Percentiles rank a stretch among this genome's conserved stretches.
These are phyloP conservation scores for Penicillium malachiteum DNA, from an alignment of 495 filamentous ascomycete genomes.

Conservation along the genomic window DNA sequence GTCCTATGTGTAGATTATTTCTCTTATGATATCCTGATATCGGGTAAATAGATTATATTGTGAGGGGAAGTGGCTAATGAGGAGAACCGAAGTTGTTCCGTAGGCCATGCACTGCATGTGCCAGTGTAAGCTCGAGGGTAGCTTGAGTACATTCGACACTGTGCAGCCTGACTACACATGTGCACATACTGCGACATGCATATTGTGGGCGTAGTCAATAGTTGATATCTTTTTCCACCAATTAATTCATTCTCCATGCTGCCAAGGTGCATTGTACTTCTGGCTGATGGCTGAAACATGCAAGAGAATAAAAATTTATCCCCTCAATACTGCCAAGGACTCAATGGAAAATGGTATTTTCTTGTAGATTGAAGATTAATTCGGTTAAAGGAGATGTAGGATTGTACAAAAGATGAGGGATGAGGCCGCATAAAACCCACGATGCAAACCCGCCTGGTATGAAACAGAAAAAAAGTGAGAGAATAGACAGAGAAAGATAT, in stretches of 20 bases:
- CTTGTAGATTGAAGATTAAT: background rate
- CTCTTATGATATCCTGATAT: background rate
- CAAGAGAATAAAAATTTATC: background rate
- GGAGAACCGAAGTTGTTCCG: background rate
- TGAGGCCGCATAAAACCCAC: background rate
- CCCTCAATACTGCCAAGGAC: too few species aligned
- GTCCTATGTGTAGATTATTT: too few species aligned
- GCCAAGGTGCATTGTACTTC: background rate
- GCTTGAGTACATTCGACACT: too few species aligned
- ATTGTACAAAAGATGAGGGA: slow-evolving; percentile 13
- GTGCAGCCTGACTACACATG: too few species aligned
- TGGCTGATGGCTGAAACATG: background rate
- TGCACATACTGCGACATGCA: background rate
- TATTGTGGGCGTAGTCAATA: background rate
- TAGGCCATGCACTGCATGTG: too few species aligned
- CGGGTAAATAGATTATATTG: background rate
- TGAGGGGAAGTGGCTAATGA: background rate
- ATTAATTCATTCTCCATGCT: slow-evolving; percentile 4
- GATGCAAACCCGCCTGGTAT: background rate
- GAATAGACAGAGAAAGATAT: slow-evolving; percentile 9
- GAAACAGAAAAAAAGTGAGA: background rate
- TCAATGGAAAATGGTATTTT: background rate
- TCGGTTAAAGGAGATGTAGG: background rate
- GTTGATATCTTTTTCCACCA: slow-evolving; percentile 20
- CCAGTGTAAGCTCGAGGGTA: background rate